These are phyloP conservation scores for Hypomontagnella monticulosa DNA, from an alignment of 495 filamentous ascomycete genomes.

Conservation along the genomic window DNA sequence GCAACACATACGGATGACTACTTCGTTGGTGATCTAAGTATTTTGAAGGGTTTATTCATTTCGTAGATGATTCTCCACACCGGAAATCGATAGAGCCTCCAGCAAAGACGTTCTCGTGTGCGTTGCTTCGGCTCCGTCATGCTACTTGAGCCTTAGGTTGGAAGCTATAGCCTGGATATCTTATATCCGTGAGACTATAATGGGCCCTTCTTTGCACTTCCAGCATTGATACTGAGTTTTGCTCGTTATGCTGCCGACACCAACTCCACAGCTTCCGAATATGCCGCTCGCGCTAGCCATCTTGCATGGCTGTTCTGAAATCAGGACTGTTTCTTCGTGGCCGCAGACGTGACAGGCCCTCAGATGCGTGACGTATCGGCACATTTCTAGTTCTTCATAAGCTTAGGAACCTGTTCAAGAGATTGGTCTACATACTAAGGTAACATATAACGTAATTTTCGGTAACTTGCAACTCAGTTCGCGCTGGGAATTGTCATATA, in stretches of 20 bases:
- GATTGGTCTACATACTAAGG: conserved; percentile 26
- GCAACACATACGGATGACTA: neutral
- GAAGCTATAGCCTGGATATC: neutral
- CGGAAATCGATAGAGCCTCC: neutral
- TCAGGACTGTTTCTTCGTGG: conserved; percentile 53
- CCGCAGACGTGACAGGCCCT: conserved; percentile 50
- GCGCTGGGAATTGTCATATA: conserved; percentile 13
- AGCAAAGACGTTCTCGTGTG: neutral
- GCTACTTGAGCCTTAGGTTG: neutral
- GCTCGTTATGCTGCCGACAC: conserved; percentile 43
- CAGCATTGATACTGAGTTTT: conserved; percentile 51
- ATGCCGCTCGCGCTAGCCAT: conserved; percentile 45
- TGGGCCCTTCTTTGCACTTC: conserved; percentile 49
- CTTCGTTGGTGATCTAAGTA: too few species aligned
- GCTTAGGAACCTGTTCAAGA: neutral
- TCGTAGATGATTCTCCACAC: neutral
- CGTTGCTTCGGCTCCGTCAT: neutral
- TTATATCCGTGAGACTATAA: conserved; percentile 22
- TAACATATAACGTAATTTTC: conserved; percentile 15
- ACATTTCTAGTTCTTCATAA: conserved; percentile 47
- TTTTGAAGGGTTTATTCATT: too few species aligned
- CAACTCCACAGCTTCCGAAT: conserved; percentile 52
- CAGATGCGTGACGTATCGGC: conserved; percentile 54
- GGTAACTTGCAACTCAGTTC: conserved; percentile 16
- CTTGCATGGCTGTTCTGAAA: conserved; percentile 53